A percentile compares a stretch with the other conserved stretches of the same genome.
These are phyloP conservation scores for Prototheca cutis DNA, from an alignment of 163 green algal genomes.

Conservation along the genomic window DNA sequence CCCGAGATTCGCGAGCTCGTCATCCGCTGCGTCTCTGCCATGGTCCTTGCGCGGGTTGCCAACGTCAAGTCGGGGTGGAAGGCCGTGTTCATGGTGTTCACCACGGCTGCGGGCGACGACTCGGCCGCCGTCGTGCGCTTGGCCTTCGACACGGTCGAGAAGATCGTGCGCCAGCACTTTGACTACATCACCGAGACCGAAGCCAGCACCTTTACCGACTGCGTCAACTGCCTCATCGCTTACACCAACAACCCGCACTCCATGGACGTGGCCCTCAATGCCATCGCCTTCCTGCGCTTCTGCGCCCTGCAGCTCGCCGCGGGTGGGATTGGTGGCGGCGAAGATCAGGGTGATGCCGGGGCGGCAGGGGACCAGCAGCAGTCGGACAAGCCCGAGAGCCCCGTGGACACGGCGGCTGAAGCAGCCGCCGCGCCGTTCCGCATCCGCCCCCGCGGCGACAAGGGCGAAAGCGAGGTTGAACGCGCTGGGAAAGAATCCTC, in stretches of 20 bases:
- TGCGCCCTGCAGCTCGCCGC: slow-evolving; percentile 89
- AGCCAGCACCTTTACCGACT: slow-evolving; percentile 94
- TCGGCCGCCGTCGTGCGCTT: slow-evolving; percentile 67
- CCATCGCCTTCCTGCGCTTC: slow-evolving; percentile 92
- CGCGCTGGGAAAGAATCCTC: no score
- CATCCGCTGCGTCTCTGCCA: slow-evolving; percentile 86
- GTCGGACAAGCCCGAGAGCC: no score
- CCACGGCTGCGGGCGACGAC: slow-evolving; percentile 78
- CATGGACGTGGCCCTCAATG: slow-evolving; percentile 81
- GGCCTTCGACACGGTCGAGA: slow-evolving; percentile 95
- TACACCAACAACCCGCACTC: slow-evolving; percentile 95
- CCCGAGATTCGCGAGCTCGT: slow-evolving; percentile 95
- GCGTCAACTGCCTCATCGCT: slow-evolving; percentile 97
- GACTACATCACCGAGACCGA: slow-evolving; percentile 85
- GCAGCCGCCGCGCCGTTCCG: slow-evolving; percentile 27
- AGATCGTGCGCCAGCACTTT: slow-evolving; percentile 95
- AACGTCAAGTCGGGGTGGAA: slow-evolving; percentile 98
- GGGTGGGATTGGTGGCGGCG: slow-evolving; percentile 34
- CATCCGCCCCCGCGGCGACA: slow-evolving; percentile 27
- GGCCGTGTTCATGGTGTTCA: slow-evolving; percentile 99
- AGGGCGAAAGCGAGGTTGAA: no score
- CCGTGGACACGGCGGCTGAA: slow-evolving; percentile 24
- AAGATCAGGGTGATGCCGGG: no score
- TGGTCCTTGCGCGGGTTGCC: slow-evolving; percentile 80
- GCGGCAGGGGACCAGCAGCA: no score